Conservation (phyloP, 805 yeast genomes). For the Schwanniomyces occidentalis region DNA sequence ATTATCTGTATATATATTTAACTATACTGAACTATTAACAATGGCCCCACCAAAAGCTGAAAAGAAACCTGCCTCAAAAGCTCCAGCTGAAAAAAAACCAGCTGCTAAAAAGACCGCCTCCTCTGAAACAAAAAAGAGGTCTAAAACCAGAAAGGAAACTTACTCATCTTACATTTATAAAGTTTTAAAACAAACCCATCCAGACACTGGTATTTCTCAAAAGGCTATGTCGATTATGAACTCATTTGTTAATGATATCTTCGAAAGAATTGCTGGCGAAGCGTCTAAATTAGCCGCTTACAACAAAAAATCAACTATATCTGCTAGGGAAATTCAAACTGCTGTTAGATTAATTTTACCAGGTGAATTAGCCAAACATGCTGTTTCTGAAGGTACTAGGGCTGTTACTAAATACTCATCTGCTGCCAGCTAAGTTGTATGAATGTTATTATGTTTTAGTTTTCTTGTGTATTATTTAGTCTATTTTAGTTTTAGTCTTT, state of each 20-base stretch:
- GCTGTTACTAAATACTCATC: conserved; percentile 96
- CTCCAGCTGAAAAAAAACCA: conserved; percentile 95
- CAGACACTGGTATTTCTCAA: conserved; percentile 99
- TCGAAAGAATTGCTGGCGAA: conserved; percentile 97
- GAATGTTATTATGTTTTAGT: conserved; percentile 8
- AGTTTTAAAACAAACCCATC: conserved; percentile 97
- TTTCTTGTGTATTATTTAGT: conserved; percentile 13
- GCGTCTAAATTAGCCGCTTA: conserved; percentile 98
- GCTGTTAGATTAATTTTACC: conserved; percentile 97
- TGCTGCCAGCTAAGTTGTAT: conserved; percentile 35
- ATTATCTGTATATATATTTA: no score
- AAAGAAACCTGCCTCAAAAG: conserved; percentile 89
- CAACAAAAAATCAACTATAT: conserved; percentile 96
- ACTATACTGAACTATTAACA: conserved; percentile 22
- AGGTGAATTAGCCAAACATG: conserved; percentile 98
- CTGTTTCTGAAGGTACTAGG: conserved; percentile 98
- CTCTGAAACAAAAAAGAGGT: conserved; percentile 83
- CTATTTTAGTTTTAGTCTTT: conserved; percentile 2
- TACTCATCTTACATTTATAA: conserved; percentile 98
- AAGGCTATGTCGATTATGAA: conserved; percentile 98
- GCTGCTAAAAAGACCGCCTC: conserved; percentile 85
- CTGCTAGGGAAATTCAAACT: conserved; percentile 98
- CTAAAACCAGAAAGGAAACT: conserved; percentile 96
- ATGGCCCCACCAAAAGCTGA: conserved; percentile 71
- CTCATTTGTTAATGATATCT: conserved; percentile 96